phyloP scores from a whole-genome alignment of 805 yeast species.

The Lachancea waltii region DNA sequence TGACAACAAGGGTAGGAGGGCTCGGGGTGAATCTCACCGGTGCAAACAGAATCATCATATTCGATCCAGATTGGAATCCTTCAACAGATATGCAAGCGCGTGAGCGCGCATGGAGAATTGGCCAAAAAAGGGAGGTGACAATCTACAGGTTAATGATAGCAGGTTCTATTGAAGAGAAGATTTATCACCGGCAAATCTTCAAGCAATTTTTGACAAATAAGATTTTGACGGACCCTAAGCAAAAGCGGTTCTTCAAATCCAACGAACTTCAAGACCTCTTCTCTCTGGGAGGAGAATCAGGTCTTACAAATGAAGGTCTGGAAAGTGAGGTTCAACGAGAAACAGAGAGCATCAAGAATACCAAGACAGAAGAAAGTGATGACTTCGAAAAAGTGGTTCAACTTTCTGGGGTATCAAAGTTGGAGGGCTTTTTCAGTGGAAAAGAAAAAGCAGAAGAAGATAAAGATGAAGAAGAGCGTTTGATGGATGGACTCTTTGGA shows the following conservation, averaged over 20 bases:
- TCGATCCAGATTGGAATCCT: conserved; percentile 98
- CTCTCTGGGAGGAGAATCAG: conserved; percentile 65
- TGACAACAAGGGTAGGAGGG: conserved; percentile 96
- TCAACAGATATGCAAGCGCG: conserved; percentile 96
- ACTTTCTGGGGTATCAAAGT: conserved; percentile 64
- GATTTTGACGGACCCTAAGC: conserved; percentile 91
- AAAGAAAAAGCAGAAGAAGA: conserved; percentile 36
- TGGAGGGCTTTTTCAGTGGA: conserved; percentile 57
- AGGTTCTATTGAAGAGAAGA: conserved; percentile 94
- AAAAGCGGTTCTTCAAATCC: conserved; percentile 84
- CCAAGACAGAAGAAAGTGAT: conserved; percentile 44
- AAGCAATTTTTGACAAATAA: conserved; percentile 91
- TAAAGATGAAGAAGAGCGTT: conserved; percentile 49
- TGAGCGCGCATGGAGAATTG: conserved; percentile 95
- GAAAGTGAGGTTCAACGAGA: conserved; percentile 55
- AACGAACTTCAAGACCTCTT: conserved; percentile 88
- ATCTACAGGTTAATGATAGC: conserved; percentile 89
- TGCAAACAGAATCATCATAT: conserved; percentile 88
- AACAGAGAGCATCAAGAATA: conserved; percentile 36
- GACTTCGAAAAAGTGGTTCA: conserved; percentile 60
- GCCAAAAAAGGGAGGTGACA: conserved; percentile 87
- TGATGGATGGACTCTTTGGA: conserved; percentile 69
- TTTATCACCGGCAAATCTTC: conserved; percentile 93
- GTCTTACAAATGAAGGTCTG: conserved; percentile 30
- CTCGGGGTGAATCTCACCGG: conserved; percentile 91